Conservation (phyloP, 257 asterid species). For the Forsythia suspensa region DNA sequence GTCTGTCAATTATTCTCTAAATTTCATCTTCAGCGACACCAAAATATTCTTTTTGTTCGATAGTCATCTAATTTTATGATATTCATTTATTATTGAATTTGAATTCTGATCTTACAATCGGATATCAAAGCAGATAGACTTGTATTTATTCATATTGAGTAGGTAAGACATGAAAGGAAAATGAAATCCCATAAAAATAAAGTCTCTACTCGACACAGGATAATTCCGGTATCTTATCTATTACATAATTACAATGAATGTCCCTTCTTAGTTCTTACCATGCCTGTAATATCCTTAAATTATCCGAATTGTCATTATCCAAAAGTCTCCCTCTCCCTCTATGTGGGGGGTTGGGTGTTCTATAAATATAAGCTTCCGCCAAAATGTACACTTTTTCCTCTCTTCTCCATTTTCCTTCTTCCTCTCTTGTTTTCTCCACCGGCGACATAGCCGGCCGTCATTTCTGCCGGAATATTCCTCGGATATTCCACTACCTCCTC, state of each 20-base stretch:
- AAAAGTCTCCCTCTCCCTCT: not conserved
- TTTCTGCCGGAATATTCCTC: conserved; percentile 17
- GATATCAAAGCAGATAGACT: too few relatives aligned
- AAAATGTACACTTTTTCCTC: conserved; percentile 17
- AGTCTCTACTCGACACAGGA: too few relatives aligned
- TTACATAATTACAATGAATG: not conserved
- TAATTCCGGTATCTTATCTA: too few relatives aligned
- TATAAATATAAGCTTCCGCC: conserved; percentile 35
- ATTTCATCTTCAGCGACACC: too few relatives aligned
- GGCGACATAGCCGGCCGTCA: conserved; percentile 30
- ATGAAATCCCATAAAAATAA: not conserved
- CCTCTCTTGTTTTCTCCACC: conserved; percentile 23
- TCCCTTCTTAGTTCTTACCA: not conserved
- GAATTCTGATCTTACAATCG: too few relatives aligned
- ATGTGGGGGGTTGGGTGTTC: conserved; percentile 7
- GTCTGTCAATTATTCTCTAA: too few relatives aligned
- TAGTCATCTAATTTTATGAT: too few relatives aligned
- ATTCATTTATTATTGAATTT: too few relatives aligned
- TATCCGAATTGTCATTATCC: not conserved
- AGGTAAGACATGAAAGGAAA: not conserved
- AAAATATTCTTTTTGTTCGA: too few relatives aligned
- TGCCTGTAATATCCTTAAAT: not conserved
- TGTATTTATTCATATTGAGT: not conserved
- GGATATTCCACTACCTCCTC: not conserved
- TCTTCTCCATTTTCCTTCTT: conserved; percentile 26